phyloP scores from a whole-genome alignment of 805 yeast genomes.

The Hanseniaspora thailandica region DNA sequence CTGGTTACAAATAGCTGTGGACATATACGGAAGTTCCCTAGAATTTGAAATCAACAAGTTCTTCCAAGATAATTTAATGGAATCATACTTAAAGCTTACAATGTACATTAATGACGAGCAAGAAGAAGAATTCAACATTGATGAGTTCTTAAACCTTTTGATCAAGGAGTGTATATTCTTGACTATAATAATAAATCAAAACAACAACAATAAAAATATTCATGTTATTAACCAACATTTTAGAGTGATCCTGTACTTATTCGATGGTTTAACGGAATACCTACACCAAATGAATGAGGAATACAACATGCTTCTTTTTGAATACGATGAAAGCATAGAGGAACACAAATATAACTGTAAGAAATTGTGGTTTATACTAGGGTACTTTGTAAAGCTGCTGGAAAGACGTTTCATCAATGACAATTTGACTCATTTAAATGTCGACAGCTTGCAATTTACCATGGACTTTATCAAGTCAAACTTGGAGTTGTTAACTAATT shows the following conservation, averaged over 20 bases:
- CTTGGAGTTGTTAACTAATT: slow-evolving; percentile 2
- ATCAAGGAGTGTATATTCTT: neutral
- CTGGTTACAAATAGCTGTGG: slow-evolving; percentile 13
- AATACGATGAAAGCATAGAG: neutral
- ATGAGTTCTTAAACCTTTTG: neutral
- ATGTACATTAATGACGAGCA: neutral
- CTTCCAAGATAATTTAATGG: neutral
- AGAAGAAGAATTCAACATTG: neutral
- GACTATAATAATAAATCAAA: neutral
- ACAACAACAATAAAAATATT: neutral
- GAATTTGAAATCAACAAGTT: neutral
- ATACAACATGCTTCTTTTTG: neutral
- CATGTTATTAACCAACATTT: slow-evolving; percentile 7
- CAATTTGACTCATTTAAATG: neutral
- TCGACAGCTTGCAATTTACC: neutral
- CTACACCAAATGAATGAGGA: neutral
- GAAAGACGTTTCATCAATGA: neutral
- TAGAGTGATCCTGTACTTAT: slow-evolving; percentile 1
- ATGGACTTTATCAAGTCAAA: neutral
- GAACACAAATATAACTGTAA: neutral
- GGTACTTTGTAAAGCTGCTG: neutral
- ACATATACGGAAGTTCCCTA: slow-evolving; percentile 9
- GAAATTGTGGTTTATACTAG: slow-evolving; percentile 6
- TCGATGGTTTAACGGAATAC: slow-evolving; percentile 10
- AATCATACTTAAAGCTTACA: neutral